Evolutionary conservation across 202 grass and related monocot species (phyloP).

Genomic region (Musa balbisiana): DNA sequence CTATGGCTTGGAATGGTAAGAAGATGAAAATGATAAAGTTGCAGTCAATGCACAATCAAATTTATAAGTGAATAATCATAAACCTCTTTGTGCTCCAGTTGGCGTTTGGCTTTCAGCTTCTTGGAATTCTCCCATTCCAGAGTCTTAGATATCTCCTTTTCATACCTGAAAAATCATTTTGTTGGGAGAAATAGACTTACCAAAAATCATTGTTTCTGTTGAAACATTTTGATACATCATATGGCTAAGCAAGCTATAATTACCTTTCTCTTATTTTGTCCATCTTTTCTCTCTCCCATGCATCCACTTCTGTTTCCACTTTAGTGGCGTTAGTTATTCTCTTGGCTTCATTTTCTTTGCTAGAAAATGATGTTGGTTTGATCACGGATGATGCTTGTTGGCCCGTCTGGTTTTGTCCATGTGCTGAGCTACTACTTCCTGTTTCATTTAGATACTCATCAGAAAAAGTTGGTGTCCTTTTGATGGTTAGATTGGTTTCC

Average conservation of each 20-base stretch:
- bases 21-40: background rate
- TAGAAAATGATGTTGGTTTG: constrained; percentile 39
- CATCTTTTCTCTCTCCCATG: constrained; percentile 68
- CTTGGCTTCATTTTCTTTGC: constrained; percentile 16
- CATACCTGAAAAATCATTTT: constrained; percentile 38
- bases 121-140: constrained; percentile 79
- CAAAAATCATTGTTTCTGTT: background rate
- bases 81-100: constrained; percentile 71
- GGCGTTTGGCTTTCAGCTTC: constrained; percentile 65
- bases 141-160: constrained; percentile 56
- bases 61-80: constrained; percentile 23
- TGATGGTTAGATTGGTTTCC: constrained; percentile 35
- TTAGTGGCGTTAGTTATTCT: constrained; percentile 8
- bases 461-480: constrained; percentile 48
- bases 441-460: constrained; percentile 36
- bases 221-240: background rate
- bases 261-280: constrained; percentile 46
- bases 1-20: background rate
- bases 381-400: constrained; percentile 25
- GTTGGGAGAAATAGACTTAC: background rate
- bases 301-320: constrained; percentile 37
- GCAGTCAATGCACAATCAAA: no score
- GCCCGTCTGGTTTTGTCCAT: constrained; percentile 22
- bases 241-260: constrained; percentile 2
- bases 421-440: constrained; percentile 46